Conservation (phyloP, 2,329 filamentous ascomycete genomes). For the Penicillium palitans region DNA sequence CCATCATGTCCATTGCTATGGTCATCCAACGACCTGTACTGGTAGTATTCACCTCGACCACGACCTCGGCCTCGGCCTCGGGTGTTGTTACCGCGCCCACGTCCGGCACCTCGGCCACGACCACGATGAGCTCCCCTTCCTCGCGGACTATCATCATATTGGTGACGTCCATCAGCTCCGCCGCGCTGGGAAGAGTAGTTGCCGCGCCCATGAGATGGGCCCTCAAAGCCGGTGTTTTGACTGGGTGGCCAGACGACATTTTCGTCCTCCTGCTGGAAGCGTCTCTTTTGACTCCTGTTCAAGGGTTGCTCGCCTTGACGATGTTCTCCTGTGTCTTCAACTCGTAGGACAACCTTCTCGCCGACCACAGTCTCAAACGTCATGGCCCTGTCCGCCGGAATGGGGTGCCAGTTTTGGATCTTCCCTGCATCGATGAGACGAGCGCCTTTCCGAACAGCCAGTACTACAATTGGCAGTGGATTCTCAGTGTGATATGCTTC, state of each 20-base stretch:
- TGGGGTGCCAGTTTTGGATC: slow-evolving; percentile 80
- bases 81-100: slow-evolving; percentile 37
- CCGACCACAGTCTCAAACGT: slow-evolving; percentile 80
- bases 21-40: slow-evolving; percentile 70
- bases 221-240: slow-evolving; percentile 29
- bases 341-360: slow-evolving; percentile 79
- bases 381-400: slow-evolving; percentile 68
- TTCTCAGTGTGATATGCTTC: slow-evolving; percentile 78
- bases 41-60: slow-evolving; percentile 52
- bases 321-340: slow-evolving; percentile 66
- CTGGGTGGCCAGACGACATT: slow-evolving; percentile 39
- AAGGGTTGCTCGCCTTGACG: slow-evolving; percentile 55
- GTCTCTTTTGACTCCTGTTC: slow-evolving; percentile 60
- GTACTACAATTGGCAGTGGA: slow-evolving; percentile 72
- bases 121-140: slow-evolving; percentile 33
- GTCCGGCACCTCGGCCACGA: slow-evolving; percentile 42
- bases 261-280: slow-evolving; percentile 60
- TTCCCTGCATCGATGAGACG: slow-evolving; percentile 76
- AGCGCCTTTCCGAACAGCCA: slow-evolving; percentile 74
- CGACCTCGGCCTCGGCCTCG: slow-evolving; percentile 49
- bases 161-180: slow-evolving; percentile 34
- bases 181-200: slow-evolving; percentile 32
- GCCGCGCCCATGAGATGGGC: slow-evolving; percentile 21
- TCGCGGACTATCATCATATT: slow-evolving; percentile 48
- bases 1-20: slow-evolving; percentile 36